Base-by-base conservation (phyloP, 2,329 filamentous ascomycete species). In the Paecilomyces dactylethromorphus region DNA sequence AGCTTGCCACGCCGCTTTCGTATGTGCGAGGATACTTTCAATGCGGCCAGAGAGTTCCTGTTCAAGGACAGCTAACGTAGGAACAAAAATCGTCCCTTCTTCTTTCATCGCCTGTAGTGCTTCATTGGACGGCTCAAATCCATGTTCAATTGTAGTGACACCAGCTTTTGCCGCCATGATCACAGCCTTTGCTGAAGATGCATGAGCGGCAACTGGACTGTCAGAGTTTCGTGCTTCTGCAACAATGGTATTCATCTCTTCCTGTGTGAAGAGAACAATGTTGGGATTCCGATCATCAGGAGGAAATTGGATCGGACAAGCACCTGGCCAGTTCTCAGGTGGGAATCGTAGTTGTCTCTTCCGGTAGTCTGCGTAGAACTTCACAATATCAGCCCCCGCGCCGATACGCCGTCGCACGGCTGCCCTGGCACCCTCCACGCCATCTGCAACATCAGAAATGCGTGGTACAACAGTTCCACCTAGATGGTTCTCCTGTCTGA, bases 171-270 rank as follows among this genome's bases (percentile, higher is more conserved):
- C 72, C 0, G 81, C 81, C 71, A 78, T 79, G 32, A 77, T 64
- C 1, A 78, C 78, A 0, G 75, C 79, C 56, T 76, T 73, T 0
- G 74, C 68, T 31, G 75, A 75, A 3, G 72, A 72, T 0, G 76
- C 74, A 61, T 82, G 79, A 0, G 77, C 77, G 1, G 73, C 74
- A 1, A 82, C 76, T 0, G 80, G 78, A 1, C 75, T 62, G 4
- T 71, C 67, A 0, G 75, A 76, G 7, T 76, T 62, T 24, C 63
- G 68, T 0, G 81, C 80, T 66, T 82, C 80, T 10, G 73, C 62
- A 11, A 83, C 80, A 55, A 83, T 80, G 50, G 73, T 76, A 49
- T 77, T 65, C 77, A 83, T 80, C 69, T 82, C 81, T 39, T 78
- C 78, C 59, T 80, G 76, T 2, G 70, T 74, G 61, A 81, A 82